Percentiles rank a stretch among this genome's conserved stretches.
Conservation (phyloP, 371 early-diverging fungal genomes). For the Apophysomyces variabilis region DNA sequence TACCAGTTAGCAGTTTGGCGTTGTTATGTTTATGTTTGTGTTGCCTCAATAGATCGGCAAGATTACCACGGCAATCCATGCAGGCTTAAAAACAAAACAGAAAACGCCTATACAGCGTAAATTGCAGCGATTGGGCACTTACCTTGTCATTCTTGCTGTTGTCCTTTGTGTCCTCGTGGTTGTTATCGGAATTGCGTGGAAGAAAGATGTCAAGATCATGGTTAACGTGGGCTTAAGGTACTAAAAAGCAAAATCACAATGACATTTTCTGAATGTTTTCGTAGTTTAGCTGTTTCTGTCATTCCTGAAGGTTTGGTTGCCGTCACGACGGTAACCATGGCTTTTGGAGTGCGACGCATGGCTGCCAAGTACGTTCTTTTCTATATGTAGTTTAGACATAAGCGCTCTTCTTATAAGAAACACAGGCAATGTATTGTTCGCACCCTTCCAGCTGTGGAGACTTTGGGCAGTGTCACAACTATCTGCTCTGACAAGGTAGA, state of each 20-base stretch:
- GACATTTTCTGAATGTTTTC: slow-evolving; percentile 27
- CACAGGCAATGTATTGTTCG: slow-evolving; percentile 72
- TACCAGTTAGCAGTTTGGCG: too few species aligned
- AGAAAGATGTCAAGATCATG: slow-evolving; percentile 46
- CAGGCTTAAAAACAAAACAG: slow-evolving; percentile 62
- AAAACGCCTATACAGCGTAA: slow-evolving; percentile 83
- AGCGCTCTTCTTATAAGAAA: slow-evolving; percentile 8
- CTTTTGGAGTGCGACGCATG: slow-evolving; percentile 90
- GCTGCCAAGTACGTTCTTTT: slow-evolving; percentile 68
- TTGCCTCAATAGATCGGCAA: slow-evolving; percentile 71
- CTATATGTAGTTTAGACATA: not conserved
- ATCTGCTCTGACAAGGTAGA: slow-evolving; percentile 97
- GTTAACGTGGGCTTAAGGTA: slow-evolving; percentile 55
- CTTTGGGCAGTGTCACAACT: slow-evolving; percentile 89
- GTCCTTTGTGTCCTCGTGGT: slow-evolving; percentile 83
- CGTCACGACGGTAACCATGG: slow-evolving; percentile 93
- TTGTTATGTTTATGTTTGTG: too few species aligned
- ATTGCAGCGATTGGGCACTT: slow-evolving; percentile 67
- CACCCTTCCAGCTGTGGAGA: slow-evolving; percentile 89
- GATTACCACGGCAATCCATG: slow-evolving; percentile 86
- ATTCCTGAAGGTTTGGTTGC: slow-evolving; percentile 97
- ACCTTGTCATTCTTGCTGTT: slow-evolving; percentile 80
- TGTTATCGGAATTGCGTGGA: slow-evolving; percentile 79
- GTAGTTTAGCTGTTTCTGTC: slow-evolving; percentile 81
- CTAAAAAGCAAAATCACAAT: slow-evolving; percentile 3